Base-by-base conservation (phyloP, 2,329 filamentous ascomycete genomes). In the Penicillium hesseltinei region DNA sequence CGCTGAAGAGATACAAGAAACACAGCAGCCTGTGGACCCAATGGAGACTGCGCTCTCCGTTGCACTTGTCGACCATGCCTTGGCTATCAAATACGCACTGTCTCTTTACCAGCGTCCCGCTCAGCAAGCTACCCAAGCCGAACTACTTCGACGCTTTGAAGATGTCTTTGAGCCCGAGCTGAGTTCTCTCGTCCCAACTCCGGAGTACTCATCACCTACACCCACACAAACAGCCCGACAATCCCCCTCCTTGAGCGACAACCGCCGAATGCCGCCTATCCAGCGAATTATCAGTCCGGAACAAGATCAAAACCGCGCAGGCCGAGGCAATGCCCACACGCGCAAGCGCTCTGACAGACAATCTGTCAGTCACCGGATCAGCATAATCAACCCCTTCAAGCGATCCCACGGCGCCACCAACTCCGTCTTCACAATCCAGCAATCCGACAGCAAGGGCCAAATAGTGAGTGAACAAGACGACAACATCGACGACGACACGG, bases 1-100 rank as follows among this genome's bases (percentile, higher is more conserved):
- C 23, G 79, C 80, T 2, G 79, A 80, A 27, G 72, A 76, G 2
- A 78, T 82, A 45, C 72, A 80, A 23, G 78, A 85, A 60, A 71
- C 85, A 4, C 76, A 79, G 23, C 79, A 73, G 33, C 71, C 72
- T 11, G 67, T 78, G 27, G 80, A 82, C 62, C 78, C 79, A 2
- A 82, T 92, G 66, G 88, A 95, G 63, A 90, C 84, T 48, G 90
- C 92, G 1, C 86, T 97, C 63, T 89, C 88, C 69, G 89, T 92
- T 72, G 90, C 91, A 0, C 81, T 97, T 31, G 83, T 96, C 42
- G 94, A 97, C 68, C 92, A 97, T 73, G 91, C 91, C 3, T 83
- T 96, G 58, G 88, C 91, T 73, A 86, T 97, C 66, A 92, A 93
- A 77, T 87, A 91, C 62, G 93, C 91, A 67, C 75, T 97, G 61